Conservation (phyloP, 257 asterid genomes). For the Lycium ferocissimum region DNA sequence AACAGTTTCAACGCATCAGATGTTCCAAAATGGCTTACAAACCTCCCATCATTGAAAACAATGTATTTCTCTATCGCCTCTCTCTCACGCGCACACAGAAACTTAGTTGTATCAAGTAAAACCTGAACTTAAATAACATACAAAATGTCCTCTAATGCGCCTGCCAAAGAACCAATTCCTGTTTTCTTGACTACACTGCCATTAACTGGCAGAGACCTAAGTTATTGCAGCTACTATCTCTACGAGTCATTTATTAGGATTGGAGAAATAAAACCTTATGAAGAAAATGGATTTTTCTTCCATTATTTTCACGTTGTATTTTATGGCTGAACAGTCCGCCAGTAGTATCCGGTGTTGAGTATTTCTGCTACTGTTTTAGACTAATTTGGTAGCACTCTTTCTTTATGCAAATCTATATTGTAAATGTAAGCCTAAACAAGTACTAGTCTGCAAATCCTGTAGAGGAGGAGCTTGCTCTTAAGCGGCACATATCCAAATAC, state of each 20-base stretch:
- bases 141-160: background rate
- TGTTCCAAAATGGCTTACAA: conserved; percentile 65
- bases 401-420: background rate
- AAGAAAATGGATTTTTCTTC: background rate
- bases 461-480: background rate
- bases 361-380: background rate
- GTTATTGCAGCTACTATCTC: background rate
- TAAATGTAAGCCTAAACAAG: background rate
- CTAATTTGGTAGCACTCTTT: conserved; percentile 10
- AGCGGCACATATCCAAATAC: conserved; percentile 5
- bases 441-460: conserved; percentile 1
- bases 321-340: background rate
- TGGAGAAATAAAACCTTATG: background rate
- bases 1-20: conserved; percentile 67
- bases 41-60: conserved; percentile 75
- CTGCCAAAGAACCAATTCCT: background rate
- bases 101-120: background rate
- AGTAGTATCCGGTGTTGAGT: background rate
- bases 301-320: background rate
- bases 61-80: conserved; percentile 51
- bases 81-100: background rate
- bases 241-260: background rate
- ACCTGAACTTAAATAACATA: background rate
- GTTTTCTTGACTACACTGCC: background rate
- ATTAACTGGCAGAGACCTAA: background rate